A percentile compares a stretch with the other conserved stretches of the same genome.
Evolutionary conservation across 345 rosid species (phyloP).

Genomic region (Hypericum perforatum): DNA sequence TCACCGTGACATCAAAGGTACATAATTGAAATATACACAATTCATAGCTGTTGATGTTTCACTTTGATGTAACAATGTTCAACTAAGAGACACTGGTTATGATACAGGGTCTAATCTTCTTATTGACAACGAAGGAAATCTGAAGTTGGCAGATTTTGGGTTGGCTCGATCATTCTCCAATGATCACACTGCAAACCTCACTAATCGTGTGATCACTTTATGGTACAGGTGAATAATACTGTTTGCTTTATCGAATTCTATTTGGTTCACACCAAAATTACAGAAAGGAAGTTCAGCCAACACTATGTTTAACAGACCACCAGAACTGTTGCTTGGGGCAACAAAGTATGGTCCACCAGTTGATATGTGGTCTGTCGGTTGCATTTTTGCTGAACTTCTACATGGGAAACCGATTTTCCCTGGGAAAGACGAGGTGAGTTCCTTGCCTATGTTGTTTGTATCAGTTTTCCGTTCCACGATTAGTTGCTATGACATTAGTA

Average conservation of each 20-base stretch:
- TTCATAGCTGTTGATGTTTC: neutral
- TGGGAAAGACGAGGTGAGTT: conserved; percentile 75
- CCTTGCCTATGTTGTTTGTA: neutral
- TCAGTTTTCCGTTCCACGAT: neutral
- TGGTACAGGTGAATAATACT: conserved; percentile 69
- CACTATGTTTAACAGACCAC: conserved; percentile 49
- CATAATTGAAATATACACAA: conserved; percentile 2
- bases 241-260: neutral
- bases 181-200: conserved; percentile 67
- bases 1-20: conserved; percentile 96
- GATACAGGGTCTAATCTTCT: conserved; percentile 86
- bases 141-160: conserved; percentile 95
- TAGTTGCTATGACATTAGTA: too few species aligned
- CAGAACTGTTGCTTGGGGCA: conserved; percentile 90
- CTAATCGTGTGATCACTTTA: conserved; percentile 84
- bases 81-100: conserved; percentile 5
- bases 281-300: neutral
- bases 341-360: conserved; percentile 93
- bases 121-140: conserved; percentile 81
- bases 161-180: conserved; percentile 75
- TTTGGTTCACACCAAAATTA: neutral
- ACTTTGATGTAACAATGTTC: conserved; percentile 2
- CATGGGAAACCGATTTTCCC: conserved; percentile 89
- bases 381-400: conserved; percentile 89
- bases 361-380: conserved; percentile 97